Evolutionary conservation across 345 rosid genomes (phyloP), one percentile per base, ranked within the genome.

Genomic region (Punica granatum): DNA sequence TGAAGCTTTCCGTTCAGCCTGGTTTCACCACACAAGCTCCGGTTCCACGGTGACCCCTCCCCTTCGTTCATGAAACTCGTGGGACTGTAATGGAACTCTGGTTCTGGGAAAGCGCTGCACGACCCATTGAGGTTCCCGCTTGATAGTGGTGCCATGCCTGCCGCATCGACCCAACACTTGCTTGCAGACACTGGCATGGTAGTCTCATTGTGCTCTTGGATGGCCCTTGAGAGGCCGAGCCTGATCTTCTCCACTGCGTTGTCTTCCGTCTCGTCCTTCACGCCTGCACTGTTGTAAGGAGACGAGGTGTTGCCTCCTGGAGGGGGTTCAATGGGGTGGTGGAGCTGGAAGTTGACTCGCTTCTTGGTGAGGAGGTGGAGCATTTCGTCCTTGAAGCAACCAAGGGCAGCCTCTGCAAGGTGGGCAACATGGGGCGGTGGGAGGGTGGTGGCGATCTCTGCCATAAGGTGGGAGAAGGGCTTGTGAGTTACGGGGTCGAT

Each of bases 401-500:
- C 98, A 3, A 95, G 90, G 1, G 99, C 96, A 7, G 97, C 99
- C 81, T 95, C 99, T 0, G 97, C 96, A 0, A 95, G 90, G 77
- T 90, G 87, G 77, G 96, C 89, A 64, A 89, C 90, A 51, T 95
- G 99, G 0, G 97, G 97, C 4, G 99, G 96, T 5, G 93, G 92
- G 41, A 92, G 78, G 1, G 97, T 89, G 74, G 97, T 90, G 67
- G 97, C 91, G 4, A 92, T 95, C 85, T 90, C 97, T 6, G 92
- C 99, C 96, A 95, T 90, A 46, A 95, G 94, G 64, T 92, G 99
- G 3, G 99, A 95, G 79, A 95, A 95, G n/a, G 99, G 93, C 74
- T 92, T 94, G 89, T 94, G 99, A 41, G 98, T 94, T 33, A 92
- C 96, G 0, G 97, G 92, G 69, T 92, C 99, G 21, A 92, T 92